phyloP scores from a whole-genome alignment of 2,329 filamentous ascomycete species.

The Aspergillus novofumigatus region DNA sequence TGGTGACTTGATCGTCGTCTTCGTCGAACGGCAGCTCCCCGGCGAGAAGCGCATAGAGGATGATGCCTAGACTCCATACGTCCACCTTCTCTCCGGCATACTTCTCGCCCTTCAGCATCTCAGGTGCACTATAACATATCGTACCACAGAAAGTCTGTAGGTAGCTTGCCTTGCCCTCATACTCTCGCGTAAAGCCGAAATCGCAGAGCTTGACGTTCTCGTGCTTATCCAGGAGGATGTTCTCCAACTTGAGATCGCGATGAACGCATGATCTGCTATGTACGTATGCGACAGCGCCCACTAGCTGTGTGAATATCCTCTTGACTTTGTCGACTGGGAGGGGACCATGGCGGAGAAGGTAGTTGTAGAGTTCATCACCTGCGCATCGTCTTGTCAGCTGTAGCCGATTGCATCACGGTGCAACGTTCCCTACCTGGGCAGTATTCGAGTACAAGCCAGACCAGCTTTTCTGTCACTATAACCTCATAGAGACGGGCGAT shows the following conservation, averaged over 20 bases:
- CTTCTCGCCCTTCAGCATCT: conserved; percentile 98
- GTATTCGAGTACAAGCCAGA: conserved; percentile 96
- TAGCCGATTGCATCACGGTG: neutral
- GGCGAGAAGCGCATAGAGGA: conserved; percentile 77
- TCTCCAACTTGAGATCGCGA: conserved; percentile 93
- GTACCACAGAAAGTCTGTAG: conserved; percentile 97
- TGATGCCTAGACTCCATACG: conserved; percentile 95
- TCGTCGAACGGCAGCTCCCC: conserved; percentile 91
- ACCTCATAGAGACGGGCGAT: conserved; percentile 97
- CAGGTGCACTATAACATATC: conserved; percentile 93
- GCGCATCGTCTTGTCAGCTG: conserved; percentile 10
- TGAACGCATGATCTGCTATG: conserved; percentile 95
- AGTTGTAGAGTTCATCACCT: conserved; percentile 97
- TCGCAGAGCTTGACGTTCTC: conserved; percentile 97
- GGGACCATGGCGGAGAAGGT: conserved; percentile 81
- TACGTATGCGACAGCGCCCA: conserved; percentile 91
- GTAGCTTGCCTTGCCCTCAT: conserved; percentile 90
- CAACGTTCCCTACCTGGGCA: conserved; percentile 66
- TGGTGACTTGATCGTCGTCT: conserved; percentile 84
- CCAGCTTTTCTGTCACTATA: conserved; percentile 89
- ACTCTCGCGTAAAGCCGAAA: conserved; percentile 96
- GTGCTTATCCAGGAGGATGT: conserved; percentile 91
- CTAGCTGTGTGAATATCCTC: conserved; percentile 91
- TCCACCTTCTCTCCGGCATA: conserved; percentile 98
- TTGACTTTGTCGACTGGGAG: conserved; percentile 83